phyloP scores from a whole-genome alignment of 2,329 filamentous ascomycete genomes.

The Onygena corvina region DNA sequence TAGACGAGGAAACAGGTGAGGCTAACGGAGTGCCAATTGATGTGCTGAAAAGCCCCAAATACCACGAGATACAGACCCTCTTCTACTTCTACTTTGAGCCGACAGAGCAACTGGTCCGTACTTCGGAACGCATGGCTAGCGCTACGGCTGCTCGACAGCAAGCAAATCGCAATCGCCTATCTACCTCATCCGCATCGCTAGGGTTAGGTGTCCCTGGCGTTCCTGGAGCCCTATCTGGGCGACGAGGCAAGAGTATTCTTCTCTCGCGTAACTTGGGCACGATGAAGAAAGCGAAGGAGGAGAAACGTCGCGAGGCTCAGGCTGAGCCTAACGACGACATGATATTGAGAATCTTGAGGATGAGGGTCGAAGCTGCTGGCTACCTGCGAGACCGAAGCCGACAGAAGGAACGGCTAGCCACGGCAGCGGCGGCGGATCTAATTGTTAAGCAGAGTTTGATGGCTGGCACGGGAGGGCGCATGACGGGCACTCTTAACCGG shows the following conservation, averaged over 20 bases:
- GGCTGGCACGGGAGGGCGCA: slow-evolving; percentile 43
- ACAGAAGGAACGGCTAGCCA: slow-evolving; percentile 86
- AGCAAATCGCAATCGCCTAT: slow-evolving; percentile 53
- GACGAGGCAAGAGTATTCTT: slow-evolving; percentile 64
- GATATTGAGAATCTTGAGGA: slow-evolving; percentile 86
- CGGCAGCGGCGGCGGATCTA: slow-evolving; percentile 78
- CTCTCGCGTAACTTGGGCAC: slow-evolving; percentile 87
- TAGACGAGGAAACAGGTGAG: slow-evolving; percentile 70
- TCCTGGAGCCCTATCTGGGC: slow-evolving; percentile 36
- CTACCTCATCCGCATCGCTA: slow-evolving; percentile 45
- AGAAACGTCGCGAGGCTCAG: slow-evolving; percentile 88
- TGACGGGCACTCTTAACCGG: slow-evolving; percentile 34
- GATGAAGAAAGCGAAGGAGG: slow-evolving; percentile 90
- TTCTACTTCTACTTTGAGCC: slow-evolving; percentile 98
- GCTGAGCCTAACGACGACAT: slow-evolving; percentile 96
- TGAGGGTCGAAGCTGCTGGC: slow-evolving; percentile 76
- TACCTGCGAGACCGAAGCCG: slow-evolving; percentile 85
- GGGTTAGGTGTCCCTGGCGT: slow-evolving; percentile 30
- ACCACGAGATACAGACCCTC: slow-evolving; percentile 88
- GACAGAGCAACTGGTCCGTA: slow-evolving; percentile 80
- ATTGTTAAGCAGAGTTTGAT: slow-evolving; percentile 88
- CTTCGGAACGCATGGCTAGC: slow-evolving; percentile 90
- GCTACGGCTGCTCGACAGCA: slow-evolving; percentile 71
- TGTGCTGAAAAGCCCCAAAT: slow-evolving; percentile 91
- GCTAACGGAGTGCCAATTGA: slow-evolving; percentile 80